Conservation (phyloP, 163 green algal species). For the Scenedesmus sp. region DNA sequence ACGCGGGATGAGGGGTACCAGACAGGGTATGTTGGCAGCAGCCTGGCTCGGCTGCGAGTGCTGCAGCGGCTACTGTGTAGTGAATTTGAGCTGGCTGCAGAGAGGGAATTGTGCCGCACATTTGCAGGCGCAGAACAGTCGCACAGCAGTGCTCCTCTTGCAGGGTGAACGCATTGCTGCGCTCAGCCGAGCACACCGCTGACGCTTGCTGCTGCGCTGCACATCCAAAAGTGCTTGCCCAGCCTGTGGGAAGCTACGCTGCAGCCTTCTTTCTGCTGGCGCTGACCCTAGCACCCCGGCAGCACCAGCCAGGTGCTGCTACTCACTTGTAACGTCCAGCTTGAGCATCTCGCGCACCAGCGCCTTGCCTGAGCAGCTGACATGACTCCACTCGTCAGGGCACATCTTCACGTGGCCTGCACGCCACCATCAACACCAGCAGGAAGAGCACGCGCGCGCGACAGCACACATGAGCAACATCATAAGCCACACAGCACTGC, state of each 20-base stretch:
- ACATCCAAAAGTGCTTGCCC: no score
- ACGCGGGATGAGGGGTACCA: no score
- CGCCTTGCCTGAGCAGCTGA: slow-evolving; percentile 28
- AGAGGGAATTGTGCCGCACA: no score
- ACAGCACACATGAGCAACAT: background rate
- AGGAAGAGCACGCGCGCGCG: background rate
- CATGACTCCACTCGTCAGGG: slow-evolving; percentile 44
- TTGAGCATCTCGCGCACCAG: slow-evolving; percentile 41
- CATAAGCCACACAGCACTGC: background rate
- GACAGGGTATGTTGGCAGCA: no score
- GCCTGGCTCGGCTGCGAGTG: background rate
- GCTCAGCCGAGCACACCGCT: no score
- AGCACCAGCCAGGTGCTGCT: background rate
- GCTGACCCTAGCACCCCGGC: background rate
- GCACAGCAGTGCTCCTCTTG: no score
- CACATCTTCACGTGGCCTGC: slow-evolving; percentile 42
- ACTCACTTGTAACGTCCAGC: slow-evolving; percentile 30
- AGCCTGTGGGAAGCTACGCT: no score
- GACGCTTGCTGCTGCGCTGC: no score
- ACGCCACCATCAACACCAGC: background rate
- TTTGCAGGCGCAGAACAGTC: no score
- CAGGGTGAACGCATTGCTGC: no score
- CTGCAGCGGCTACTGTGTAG: background rate
- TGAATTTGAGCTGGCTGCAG: no score
- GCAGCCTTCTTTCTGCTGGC: background rate